Evolutionary conservation across 2,329 filamentous ascomycete species (phyloP), one percentile per base, ranked within the genome.

Genomic region (Fusarium sublunatum): DNA sequence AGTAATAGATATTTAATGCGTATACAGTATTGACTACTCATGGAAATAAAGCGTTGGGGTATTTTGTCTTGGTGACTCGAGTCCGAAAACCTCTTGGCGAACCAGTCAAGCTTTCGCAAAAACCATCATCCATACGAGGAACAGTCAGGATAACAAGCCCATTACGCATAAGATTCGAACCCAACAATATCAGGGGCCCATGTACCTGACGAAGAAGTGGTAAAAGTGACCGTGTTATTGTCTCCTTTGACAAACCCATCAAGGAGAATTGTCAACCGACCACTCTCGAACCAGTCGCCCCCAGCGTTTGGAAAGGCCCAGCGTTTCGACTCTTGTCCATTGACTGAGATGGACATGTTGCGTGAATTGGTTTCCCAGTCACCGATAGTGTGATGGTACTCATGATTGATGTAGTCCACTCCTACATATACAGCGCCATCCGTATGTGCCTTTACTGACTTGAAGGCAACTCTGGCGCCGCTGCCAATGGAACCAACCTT

Each of bases 401-500:
- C 82, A 59, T 85, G 83, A 71, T 85, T 84, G 70, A 83, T 80
- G 41, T 79, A 84, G 64, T 83, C 80, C 11, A 84, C 69, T 1
- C 79, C 79, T 1, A 84, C 55, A 29, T 81, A 76, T 55, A 79
- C 77, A 4, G 64, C 64, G 1, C 77, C 76, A 5, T 59, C 69
- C 0, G 68, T 74, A 1, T 72, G 60, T 1, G 71, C 68, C 5
- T 35, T 60, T 9, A 78, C 73, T 1, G 69, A 68, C 4, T 70
- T 54, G 44, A 84, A 79, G 0, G 69, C 72, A n/a, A 76, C 74
- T 4, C 54, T 72, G 2, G 78, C 74, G n/a, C 63, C 72, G 0
- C 67, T 53, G 1, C 71, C 69, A 3, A 82, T 70, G 19, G 78
- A 66, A 4, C 74, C 74, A 6, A 82, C 75, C 58, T 84, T 83